Percentiles rank a stretch among this genome's conserved stretches.
Conservation (phyloP, 345 rosid genomes). For the Ailanthus altissimus region DNA sequence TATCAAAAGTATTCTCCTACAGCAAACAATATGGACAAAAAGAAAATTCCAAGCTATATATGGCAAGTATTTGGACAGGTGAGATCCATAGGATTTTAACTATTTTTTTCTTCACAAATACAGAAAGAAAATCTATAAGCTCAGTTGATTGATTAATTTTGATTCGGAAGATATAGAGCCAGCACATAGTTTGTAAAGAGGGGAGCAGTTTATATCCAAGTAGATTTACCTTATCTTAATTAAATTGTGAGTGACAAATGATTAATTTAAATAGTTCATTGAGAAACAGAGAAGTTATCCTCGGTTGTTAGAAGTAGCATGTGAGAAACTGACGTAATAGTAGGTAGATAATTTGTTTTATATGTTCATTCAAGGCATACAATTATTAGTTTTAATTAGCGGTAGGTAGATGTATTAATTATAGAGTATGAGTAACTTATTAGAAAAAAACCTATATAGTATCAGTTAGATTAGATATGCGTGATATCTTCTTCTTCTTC, state of each 20-base stretch:
- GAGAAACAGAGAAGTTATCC: not conserved
- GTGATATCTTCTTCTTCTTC: not conserved
- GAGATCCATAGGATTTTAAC: not conserved
- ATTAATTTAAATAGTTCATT: not conserved
- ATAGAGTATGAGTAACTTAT: too few relatives aligned
- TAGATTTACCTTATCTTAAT: not conserved
- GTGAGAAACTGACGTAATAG: conserved; percentile 16
- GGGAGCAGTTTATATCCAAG: not conserved
- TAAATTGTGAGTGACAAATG: not conserved
- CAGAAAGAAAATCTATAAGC: conserved; percentile 2
- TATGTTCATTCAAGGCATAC: not conserved
- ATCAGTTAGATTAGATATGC: not conserved
- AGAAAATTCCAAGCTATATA: too few relatives aligned
- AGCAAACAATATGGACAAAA: too few relatives aligned
- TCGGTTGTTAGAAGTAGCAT: not conserved
- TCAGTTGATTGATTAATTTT: not conserved
- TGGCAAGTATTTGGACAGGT: not conserved
- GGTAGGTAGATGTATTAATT: not conserved
- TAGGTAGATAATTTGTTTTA: not conserved
- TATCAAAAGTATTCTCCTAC: not conserved
- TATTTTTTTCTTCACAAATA: not conserved
- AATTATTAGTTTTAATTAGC: conserved; percentile 3
- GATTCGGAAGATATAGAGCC: not conserved
- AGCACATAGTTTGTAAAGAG: conserved; percentile 5
- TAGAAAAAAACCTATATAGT: too few relatives aligned